Percentiles rank a stretch among this genome's conserved stretches.
These are phyloP conservation scores for Phoma herbarum DNA, from an alignment of 2,329 filamentous ascomycete species.

Conservation along the genomic window DNA sequence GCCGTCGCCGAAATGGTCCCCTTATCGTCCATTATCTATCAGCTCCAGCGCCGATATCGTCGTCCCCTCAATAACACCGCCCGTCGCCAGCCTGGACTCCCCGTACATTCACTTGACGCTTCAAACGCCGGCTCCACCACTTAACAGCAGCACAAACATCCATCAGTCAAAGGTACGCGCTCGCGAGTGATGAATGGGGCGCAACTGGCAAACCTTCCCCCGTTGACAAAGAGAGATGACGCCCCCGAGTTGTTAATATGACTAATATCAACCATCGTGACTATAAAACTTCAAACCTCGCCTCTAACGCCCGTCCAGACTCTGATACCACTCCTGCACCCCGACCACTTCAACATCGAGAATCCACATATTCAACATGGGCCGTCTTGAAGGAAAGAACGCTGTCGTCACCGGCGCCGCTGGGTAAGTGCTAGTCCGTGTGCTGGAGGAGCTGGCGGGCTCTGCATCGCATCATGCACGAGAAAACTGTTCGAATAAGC, in stretches of 20 bases:
- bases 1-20: conserved; percentile 20
- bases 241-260: conserved; percentile 18
- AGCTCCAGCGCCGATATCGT: conserved; percentile 38
- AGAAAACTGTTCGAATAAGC: not conserved
- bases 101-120: conserved; percentile 26
- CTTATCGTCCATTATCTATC: conserved; percentile 46
- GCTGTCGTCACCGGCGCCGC: conserved; percentile 84
- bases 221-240: conserved; percentile 22
- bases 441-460: not conserved
- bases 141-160: conserved; percentile 2
- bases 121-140: conserved; percentile 5
- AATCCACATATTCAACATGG: conserved; percentile 48
- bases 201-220: conserved; percentile 21
- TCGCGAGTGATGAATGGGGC: not conserved
- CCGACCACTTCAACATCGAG: conserved; percentile 8
- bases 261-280: conserved; percentile 25
- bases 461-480: not conserved
- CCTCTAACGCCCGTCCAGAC: conserved; percentile 17
- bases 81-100: conserved; percentile 20
- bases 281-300: conserved; percentile 34
- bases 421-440: conserved; percentile 68
- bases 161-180: conserved; percentile 12
- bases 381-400: conserved; percentile 71
- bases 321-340: conserved; percentile 15
- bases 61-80: conserved; percentile 20